phyloP scores from a whole-genome alignment of 2,329 filamentous ascomycete genomes.

The Trichoderma sp. region DNA sequence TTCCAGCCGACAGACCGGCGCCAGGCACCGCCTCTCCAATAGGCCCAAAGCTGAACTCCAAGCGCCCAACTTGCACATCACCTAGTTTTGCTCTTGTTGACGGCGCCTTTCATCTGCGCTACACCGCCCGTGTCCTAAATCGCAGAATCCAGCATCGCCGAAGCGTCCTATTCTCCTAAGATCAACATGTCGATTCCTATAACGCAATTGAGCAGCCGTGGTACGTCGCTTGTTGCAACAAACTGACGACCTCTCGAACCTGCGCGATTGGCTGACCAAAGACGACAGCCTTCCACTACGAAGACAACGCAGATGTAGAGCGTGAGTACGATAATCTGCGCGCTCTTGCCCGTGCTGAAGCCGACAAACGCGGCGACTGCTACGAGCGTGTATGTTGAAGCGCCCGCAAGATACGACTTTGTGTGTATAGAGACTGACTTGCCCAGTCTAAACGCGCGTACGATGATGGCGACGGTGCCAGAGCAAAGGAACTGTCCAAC shows the following conservation, averaged over 20 bases:
- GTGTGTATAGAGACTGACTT: background rate
- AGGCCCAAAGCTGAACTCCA: background rate
- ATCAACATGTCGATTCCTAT: conserved; percentile 37
- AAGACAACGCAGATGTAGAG: conserved; percentile 64
- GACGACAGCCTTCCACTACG: conserved; percentile 69
- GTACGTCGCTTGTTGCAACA: conserved; percentile 30
- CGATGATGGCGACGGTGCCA: conserved; percentile 73
- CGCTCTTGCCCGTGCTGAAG: conserved; percentile 76
- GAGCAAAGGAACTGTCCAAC: conserved; percentile 79
- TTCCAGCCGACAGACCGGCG: conserved; percentile 6
- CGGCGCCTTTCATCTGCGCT: background rate
- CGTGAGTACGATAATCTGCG: conserved; percentile 90
- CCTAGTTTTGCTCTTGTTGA: background rate
- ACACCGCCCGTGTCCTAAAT: background rate
- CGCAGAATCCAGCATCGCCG: background rate
- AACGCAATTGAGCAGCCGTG: conserved; percentile 40
- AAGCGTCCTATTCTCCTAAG: conserved; percentile 13
- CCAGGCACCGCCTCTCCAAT: conserved; percentile 8
- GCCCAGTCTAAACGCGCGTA: conserved; percentile 65
- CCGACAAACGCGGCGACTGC: conserved; percentile 71
- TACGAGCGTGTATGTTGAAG: conserved; percentile 62
- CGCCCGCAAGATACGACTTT: background rate
- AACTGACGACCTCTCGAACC: background rate
- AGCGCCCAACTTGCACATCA: background rate
- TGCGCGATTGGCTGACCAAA: conserved; percentile 10